Percentiles rank a stretch among this genome's conserved stretches.
Conservation (phyloP, 768 basidiomycete species). For the Psilocybe azurescens region DNA sequence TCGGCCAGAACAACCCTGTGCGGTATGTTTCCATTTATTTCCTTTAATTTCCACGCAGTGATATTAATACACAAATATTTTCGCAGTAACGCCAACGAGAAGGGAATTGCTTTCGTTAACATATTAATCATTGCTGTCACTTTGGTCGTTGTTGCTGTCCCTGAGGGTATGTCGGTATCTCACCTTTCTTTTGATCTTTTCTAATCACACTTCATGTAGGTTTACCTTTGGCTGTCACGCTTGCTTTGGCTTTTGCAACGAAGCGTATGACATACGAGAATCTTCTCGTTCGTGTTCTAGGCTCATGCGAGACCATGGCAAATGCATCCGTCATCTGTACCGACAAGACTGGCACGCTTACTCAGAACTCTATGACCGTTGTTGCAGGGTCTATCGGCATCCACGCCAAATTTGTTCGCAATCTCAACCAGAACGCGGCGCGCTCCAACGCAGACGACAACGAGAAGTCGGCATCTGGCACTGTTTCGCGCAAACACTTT, state of each 20-base stretch:
- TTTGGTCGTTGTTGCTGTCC: constrained; percentile 57
- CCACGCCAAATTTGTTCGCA: constrained; percentile 90
- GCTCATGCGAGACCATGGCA: constrained; percentile 98
- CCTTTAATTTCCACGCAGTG: neutral
- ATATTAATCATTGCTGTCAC: constrained; percentile 96
- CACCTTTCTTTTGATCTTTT: neutral
- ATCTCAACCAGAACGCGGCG: constrained; percentile 70
- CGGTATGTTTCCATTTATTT: constrained; percentile 44
- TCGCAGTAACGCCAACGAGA: constrained; percentile 70
- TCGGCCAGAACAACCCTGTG: constrained; percentile 62
- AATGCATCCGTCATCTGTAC: constrained; percentile 96
- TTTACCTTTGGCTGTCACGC: constrained; percentile 92
- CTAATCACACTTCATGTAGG: constrained; percentile 46
- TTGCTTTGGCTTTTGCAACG: constrained; percentile 96
- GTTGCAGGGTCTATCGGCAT: constrained; percentile 96
- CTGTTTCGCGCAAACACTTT: constrained; percentile 46
- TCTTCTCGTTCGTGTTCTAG: constrained; percentile 92
- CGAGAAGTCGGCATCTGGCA: constrained; percentile 33
- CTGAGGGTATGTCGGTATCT: constrained; percentile 41
- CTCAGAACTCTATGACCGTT: constrained; percentile 94
- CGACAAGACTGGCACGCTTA: constrained; percentile 96
- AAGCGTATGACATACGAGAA: constrained; percentile 98
- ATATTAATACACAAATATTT: constrained; percentile 5
- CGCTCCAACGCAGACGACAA: constrained; percentile 75
- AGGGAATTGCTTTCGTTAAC: constrained; percentile 90